Evolutionary conservation across 768 basidiomycete genomes (phyloP), one percentile per base, ranked within the genome.

Genomic region (Suillus variegatus): DNA sequence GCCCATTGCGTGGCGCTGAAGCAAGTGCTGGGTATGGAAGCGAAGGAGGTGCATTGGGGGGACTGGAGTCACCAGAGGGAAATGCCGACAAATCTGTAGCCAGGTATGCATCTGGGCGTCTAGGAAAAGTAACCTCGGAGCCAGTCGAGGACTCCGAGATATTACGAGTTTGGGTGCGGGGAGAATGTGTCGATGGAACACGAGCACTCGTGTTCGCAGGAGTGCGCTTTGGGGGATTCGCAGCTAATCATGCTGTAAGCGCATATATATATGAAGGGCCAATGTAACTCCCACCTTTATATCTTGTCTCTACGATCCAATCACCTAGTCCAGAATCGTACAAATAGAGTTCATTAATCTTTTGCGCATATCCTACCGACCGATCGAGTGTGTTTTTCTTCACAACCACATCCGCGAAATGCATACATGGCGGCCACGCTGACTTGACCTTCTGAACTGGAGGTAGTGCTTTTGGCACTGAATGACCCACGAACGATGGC

Each of bases 11-110:
- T 40, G 73, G 71, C 52, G 73, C 66, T 46, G 73, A 69, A 22
- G 85, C 90, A 46, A 93, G 79, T 5, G 88, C 85, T 4, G 92
- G 93, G 71, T 94, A 94, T 4, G 93, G 93, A 46, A 94, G 83
- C 6, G 83, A 72, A 0, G 89, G 86, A 0, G 87, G 86, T 9
- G 82, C 77, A 62, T 81, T 84, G n/a, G 89, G 81, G 1, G 83
- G 81, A 16, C 81, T 79, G 63, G 84, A 73, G 69, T 90, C 87
- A 57, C 76, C 79, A 22, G 70, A 78, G 63, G 64, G 78, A 61
- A 78, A 80, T 35, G 82, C 76, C 5, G 87, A 82, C 14, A 94
- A 82, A 74, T 94, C 93, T 3, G 92, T 93, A 7, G 93, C 93
- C 32, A 82, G 81, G 64, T 86, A 88, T 12, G 93, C 91, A 70